Percentiles rank a stretch among this genome's conserved stretches.
Evolutionary conservation across 2,329 filamentous ascomycete species (phyloP).

Genomic region (Fusarium proliferatum): DNA sequence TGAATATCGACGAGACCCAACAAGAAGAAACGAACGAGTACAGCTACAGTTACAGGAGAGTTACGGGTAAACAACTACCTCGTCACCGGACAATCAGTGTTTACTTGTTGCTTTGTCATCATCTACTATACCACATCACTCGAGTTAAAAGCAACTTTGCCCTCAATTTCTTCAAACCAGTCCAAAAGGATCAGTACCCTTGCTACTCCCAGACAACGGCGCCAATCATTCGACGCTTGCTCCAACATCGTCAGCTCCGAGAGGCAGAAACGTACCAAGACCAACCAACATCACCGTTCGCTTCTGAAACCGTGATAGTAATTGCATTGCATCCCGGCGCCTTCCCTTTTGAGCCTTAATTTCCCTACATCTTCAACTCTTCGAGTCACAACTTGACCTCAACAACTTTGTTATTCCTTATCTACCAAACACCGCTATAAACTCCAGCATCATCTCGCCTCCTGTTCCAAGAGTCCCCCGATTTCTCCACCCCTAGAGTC

Average conservation of each 20-base stretch:
- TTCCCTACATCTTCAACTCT: slow-evolving; percentile 18
- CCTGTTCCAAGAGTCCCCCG: slow-evolving; percentile 19
- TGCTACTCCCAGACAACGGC: slow-evolving; percentile 40
- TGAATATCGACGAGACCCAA: background rate
- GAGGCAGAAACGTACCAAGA: slow-evolving; percentile 10
- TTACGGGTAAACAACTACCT: background rate
- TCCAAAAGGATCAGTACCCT: slow-evolving; percentile 36
- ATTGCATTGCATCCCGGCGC: slow-evolving; percentile 27
- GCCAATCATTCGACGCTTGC: slow-evolving; percentile 40
- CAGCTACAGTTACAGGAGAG: background rate
- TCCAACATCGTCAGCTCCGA: slow-evolving; percentile 30
- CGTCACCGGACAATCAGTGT: background rate
- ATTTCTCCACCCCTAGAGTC: slow-evolving; percentile 11
- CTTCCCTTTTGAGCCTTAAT: slow-evolving; percentile 29
- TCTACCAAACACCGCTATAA: background rate
- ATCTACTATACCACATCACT: background rate
- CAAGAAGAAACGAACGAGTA: background rate
- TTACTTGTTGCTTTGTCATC: background rate
- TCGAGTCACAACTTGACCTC: background rate
- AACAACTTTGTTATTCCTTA: slow-evolving; percentile 1
- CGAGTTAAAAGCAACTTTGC: background rate
- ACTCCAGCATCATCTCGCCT: background rate
- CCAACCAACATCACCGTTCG: slow-evolving; percentile 33
- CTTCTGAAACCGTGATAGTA: slow-evolving; percentile 32
- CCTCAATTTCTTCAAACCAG: background rate